Conservation (phyloP, 2,329 filamentous ascomycete species). For the Gnomoniopsis sp. region DNA sequence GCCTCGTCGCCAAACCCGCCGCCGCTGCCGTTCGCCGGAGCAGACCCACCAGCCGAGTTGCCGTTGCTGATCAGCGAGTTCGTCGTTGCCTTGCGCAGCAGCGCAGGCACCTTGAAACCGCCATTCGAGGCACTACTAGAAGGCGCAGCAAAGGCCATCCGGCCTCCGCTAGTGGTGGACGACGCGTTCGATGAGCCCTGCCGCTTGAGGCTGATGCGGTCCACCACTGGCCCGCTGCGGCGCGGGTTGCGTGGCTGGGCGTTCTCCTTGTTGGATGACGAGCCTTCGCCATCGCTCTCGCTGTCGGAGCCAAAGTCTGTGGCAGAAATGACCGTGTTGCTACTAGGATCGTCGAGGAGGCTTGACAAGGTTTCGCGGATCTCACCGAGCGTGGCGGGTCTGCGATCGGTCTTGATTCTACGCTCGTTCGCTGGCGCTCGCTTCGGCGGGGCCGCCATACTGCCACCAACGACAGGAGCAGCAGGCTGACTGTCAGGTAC, state of each 20-base stretch:
- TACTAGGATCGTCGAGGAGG: constrained; percentile 69
- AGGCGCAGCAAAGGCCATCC: constrained; percentile 54
- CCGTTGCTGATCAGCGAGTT: constrained; percentile 44
- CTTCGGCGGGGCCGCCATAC: constrained; percentile 32
- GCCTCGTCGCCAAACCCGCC: constrained; percentile 35
- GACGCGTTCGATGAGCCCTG: constrained; percentile 31
- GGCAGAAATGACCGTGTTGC: constrained; percentile 44
- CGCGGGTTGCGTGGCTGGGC: constrained; percentile 35
- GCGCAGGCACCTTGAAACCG: constrained; percentile 64
- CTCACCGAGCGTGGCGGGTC: constrained; percentile 72
- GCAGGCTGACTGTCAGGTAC: constrained; percentile 52
- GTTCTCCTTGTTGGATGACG: constrained; percentile 49
- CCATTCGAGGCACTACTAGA: constrained; percentile 32
- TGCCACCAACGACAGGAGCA: constrained; percentile 30
- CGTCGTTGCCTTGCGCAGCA: constrained; percentile 72
- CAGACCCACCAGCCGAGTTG: background rate
- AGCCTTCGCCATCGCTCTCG: constrained; percentile 41
- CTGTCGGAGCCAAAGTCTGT: constrained; percentile 49
- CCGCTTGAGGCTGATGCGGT: constrained; percentile 71
- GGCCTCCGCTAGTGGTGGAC: constrained; percentile 29
- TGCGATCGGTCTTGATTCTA: constrained; percentile 59
- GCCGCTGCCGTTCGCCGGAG: background rate
- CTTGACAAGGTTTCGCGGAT: constrained; percentile 81
- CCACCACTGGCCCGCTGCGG: constrained; percentile 52
- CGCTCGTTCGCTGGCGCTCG: constrained; percentile 59